Percentiles rank a stretch among this genome's conserved stretches.
phyloP scores from a whole-genome alignment of 768 basidiomycete genomes.

The Tulasnella sp. region DNA sequence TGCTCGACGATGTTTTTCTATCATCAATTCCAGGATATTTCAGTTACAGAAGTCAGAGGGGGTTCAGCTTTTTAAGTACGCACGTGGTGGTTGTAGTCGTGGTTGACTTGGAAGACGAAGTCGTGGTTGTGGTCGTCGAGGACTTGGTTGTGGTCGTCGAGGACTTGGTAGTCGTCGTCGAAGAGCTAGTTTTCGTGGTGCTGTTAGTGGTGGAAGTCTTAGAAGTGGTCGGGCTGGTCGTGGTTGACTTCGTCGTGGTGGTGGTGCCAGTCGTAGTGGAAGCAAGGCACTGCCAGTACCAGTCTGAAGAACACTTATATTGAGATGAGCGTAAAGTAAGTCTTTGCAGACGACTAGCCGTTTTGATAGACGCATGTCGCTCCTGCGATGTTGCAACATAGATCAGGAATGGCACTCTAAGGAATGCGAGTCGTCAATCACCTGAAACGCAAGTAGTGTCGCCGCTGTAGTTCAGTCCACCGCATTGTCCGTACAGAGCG shows the following conservation, averaged over 20 bases:
- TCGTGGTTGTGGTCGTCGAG: neutral
- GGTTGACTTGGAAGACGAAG: neutral
- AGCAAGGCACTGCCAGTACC: constrained; percentile 1
- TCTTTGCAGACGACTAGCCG: neutral
- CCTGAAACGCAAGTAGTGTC: neutral
- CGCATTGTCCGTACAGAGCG: neutral
- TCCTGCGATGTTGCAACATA: neutral
- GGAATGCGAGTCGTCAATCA: neutral
- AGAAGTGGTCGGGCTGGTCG: neutral
- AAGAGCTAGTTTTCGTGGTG: neutral
- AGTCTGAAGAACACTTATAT: neutral
- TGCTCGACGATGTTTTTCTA: neutral
- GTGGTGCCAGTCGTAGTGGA: neutral
- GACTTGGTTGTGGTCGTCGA: neutral
- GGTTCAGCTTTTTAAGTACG: neutral
- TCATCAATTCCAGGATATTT: neutral
- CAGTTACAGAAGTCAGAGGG: neutral
- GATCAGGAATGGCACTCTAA: neutral
- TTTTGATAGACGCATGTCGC: neutral
- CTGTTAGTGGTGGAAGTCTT: neutral
- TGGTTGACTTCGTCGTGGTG: neutral
- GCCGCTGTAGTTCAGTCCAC: neutral
- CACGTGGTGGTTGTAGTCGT: neutral
- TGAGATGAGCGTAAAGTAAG: neutral
- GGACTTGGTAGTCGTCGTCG: neutral